A percentile compares a stretch with the other conserved stretches of the same genome.
Evolutionary conservation across 2,329 filamentous ascomycete genomes (phyloP).

Genomic region (Magnaporthales sp.): DNA sequence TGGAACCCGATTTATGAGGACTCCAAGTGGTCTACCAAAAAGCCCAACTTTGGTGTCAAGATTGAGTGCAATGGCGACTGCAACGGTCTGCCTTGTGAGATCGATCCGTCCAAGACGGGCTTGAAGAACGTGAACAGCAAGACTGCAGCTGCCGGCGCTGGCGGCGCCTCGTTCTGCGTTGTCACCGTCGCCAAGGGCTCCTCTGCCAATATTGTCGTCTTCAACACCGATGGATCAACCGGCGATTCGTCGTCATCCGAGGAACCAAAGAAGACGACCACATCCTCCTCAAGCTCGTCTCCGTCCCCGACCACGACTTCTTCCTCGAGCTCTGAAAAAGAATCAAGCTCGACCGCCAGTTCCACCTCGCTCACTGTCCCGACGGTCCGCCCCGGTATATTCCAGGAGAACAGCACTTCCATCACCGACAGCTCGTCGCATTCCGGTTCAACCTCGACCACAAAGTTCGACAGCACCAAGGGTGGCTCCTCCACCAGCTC

Average conservation of each 20-base stretch:
- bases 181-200: conserved; percentile 62
- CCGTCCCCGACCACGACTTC: conserved; percentile 7
- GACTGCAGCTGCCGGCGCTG: conserved; percentile 49
- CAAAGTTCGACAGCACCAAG: conserved; percentile 6
- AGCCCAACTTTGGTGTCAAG: conserved; percentile 59
- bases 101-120: conserved; percentile 48
- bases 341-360: conserved; percentile 7
- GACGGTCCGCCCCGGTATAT: conserved; percentile 36
- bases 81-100: conserved; percentile 66
- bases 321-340: conserved; percentile 10
- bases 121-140: conserved; percentile 52
- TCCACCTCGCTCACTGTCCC: conserved; percentile 13
- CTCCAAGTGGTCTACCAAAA: conserved; percentile 41
- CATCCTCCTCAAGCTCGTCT: conserved; percentile 17
- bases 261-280: conserved; percentile 10
- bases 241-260: conserved; percentile 13
- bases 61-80: conserved; percentile 62
- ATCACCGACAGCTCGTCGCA: neutral
- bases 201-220: conserved; percentile 60
- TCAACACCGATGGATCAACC: conserved; percentile 33
- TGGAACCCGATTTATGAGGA: conserved; percentile 68
- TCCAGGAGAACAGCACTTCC: conserved; percentile 36
- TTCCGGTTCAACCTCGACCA: conserved; percentile 2
- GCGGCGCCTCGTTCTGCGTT: conserved; percentile 64
- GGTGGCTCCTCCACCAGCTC: conserved; percentile 12